Evolutionary conservation across 1,284 basidiomycete genomes (phyloP).

Genomic region (Ganoderma multipileum): DNA sequence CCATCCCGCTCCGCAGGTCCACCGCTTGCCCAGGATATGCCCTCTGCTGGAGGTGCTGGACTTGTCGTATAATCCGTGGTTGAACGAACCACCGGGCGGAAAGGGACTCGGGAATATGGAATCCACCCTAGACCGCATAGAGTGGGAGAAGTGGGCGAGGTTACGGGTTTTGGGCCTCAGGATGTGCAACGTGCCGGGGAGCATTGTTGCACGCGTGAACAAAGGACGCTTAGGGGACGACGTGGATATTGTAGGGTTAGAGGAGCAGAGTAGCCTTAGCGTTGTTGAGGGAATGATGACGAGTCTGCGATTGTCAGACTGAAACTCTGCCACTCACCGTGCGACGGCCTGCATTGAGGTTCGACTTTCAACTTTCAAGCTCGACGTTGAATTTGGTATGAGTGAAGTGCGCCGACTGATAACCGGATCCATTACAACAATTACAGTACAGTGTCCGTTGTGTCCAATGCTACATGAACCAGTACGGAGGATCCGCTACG

Average conservation of each 20-base stretch:
- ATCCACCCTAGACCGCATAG: slow-evolving; percentile 53
- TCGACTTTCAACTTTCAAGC: background rate
- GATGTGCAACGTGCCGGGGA: slow-evolving; percentile 52
- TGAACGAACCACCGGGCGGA: slow-evolving; percentile 38
- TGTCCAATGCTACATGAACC: background rate
- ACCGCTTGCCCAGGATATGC: slow-evolving; percentile 63
- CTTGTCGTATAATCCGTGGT: slow-evolving; percentile 72
- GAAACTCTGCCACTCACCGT: background rate
- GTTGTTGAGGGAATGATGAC: slow-evolving; percentile 25
- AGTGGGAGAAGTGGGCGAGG: slow-evolving; percentile 60
- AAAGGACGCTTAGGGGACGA: slow-evolving; percentile 64
- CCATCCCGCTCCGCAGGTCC: slow-evolving; percentile 53
- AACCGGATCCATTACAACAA: background rate
- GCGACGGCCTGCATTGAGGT: background rate
- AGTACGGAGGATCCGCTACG: background rate
- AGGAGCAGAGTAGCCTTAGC: slow-evolving; percentile 11
- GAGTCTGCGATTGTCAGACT: slow-evolving; percentile 22
- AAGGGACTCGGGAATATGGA: slow-evolving; percentile 40
- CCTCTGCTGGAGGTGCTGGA: slow-evolving; percentile 69
- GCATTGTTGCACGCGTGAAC: slow-evolving; percentile 55
- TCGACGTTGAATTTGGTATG: background rate
- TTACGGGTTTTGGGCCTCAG: slow-evolving; percentile 61
- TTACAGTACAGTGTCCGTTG: slow-evolving; percentile 9
- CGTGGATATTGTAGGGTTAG: slow-evolving; percentile 54
- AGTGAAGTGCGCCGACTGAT: background rate